Percentiles rank a stretch among this genome's conserved stretches.
Conservation (phyloP, 768 basidiomycete species). For the Sarcomyxa edulis region DNA sequence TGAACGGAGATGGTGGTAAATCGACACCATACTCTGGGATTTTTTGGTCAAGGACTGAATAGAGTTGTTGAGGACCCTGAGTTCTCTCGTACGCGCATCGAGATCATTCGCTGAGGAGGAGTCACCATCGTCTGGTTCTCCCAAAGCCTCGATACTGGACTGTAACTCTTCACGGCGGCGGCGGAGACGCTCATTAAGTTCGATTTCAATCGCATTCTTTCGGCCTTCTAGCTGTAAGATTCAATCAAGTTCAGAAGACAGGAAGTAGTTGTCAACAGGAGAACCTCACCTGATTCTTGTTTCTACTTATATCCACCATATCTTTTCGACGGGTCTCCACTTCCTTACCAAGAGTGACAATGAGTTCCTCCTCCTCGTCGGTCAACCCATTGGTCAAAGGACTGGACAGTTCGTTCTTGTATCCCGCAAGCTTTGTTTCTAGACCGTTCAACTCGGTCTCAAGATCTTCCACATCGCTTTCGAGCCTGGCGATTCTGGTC, state of each 20-base stretch:
- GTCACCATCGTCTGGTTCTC: slow-evolving; percentile 51
- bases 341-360: slow-evolving; percentile 67
- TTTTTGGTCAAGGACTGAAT: slow-evolving; percentile 62
- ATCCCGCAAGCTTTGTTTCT: slow-evolving; percentile 57
- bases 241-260: not conserved
- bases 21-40: slow-evolving; percentile 43
- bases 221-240: slow-evolving; percentile 55
- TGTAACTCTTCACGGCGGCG: slow-evolving; percentile 77
- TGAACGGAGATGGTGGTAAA: not conserved
- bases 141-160: slow-evolving; percentile 70
- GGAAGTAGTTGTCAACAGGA: too few relatives aligned
- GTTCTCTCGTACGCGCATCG: slow-evolving; percentile 62
- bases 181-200: slow-evolving; percentile 84
- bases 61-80: slow-evolving; percentile 58
- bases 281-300: slow-evolving; percentile 65
- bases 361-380: slow-evolving; percentile 59
- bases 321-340: slow-evolving; percentile 70
- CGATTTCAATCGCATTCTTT: slow-evolving; percentile 85
- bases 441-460: slow-evolving; percentile 65
- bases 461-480: slow-evolving; percentile 64
- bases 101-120: slow-evolving; percentile 61
- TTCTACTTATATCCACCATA: slow-evolving; percentile 61
- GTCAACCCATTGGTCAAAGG: slow-evolving; percentile 75
- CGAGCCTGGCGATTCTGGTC: slow-evolving; percentile 55
- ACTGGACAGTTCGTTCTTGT: slow-evolving; percentile 62